phyloP scores from a whole-genome alignment of 495 filamentous ascomycete genomes.

The Clohesyomyces aquaticus region DNA sequence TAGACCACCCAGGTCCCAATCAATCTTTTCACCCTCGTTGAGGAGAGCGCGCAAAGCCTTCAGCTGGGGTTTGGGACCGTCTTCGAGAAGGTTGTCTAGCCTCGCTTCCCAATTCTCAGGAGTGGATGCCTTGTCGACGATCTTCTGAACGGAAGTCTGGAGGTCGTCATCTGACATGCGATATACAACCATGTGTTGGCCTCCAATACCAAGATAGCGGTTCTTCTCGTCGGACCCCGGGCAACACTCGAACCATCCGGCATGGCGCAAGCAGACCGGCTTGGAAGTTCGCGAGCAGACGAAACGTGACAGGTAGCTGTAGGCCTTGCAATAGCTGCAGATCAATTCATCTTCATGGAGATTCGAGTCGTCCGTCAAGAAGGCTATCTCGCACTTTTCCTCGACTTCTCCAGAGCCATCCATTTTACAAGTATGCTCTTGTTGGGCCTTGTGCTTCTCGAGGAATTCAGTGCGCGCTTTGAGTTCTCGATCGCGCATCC shows the following conservation, averaged over 20 bases:
- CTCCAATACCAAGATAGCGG: constrained; percentile 48
- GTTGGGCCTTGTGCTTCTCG: constrained; percentile 62
- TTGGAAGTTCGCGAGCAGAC: constrained; percentile 77
- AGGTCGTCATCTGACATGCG: constrained; percentile 76
- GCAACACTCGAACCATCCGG: constrained; percentile 79
- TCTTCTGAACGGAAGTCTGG: constrained; percentile 67
- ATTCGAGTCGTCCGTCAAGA: constrained; percentile 35
- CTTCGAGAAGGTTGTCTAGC: constrained; percentile 78
- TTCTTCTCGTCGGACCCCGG: constrained; percentile 56
- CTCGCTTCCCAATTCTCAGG: constrained; percentile 93
- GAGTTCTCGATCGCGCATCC: constrained; percentile 74
- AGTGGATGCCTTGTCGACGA: constrained; percentile 80
- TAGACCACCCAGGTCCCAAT: constrained; percentile 85
- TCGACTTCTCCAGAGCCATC: constrained; percentile 43
- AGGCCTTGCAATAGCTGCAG: constrained; percentile 89
- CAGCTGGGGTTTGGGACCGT: constrained; percentile 79
- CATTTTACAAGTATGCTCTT: constrained; percentile 55
- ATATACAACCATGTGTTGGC: constrained; percentile 68
- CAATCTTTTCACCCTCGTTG: constrained; percentile 95
- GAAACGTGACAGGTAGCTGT: constrained; percentile 88
- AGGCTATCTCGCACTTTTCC: constrained; percentile 38
- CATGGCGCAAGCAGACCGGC: constrained; percentile 76
- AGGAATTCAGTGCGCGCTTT: constrained; percentile 68
- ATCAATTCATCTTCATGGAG: constrained; percentile 80
- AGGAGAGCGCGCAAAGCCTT: constrained; percentile 84